phyloP scores from a whole-genome alignment of 352 stramenopile genomes.

The Achlya hypogyna region DNA sequence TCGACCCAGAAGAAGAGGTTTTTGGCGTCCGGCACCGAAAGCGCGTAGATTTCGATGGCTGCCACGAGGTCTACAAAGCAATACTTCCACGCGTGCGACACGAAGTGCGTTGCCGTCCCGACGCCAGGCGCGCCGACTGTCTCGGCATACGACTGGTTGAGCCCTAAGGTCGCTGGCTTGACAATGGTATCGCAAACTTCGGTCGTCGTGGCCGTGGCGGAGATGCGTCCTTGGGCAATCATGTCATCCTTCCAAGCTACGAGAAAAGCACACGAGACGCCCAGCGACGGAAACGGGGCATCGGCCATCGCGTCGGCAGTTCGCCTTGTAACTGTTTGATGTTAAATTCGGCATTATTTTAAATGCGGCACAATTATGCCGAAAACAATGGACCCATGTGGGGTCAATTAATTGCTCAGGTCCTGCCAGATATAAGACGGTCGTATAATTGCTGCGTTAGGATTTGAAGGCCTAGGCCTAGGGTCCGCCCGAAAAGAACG shows the following conservation, averaged over 20 bases:
- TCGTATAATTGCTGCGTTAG: neutral
- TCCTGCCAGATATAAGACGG: no score
- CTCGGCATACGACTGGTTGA: slow-evolving; percentile 3
- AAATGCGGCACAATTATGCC: no score
- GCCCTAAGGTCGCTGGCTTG: neutral
- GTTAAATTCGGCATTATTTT: neutral
- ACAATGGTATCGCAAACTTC: slow-evolving; percentile 14
- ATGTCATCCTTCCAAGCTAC: slow-evolving; percentile 15
- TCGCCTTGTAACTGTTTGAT: neutral
- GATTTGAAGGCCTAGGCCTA: neutral
- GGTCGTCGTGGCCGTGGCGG: neutral
- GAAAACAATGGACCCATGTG: no score
- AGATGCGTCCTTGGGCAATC: neutral
- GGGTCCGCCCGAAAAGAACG: neutral
- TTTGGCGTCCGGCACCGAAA: neutral
- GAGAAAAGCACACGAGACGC: neutral
- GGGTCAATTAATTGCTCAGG: no score
- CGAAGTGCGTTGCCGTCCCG: slow-evolving; percentile 15
- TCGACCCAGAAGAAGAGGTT: slow-evolving; percentile 17
- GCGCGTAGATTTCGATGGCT: slow-evolving; percentile 8
- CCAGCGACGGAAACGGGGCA: neutral
- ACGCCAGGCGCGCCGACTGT: neutral
- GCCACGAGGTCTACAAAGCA: slow-evolving; percentile 11
- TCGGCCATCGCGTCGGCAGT: neutral
- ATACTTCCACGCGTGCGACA: slow-evolving; percentile 22